Evolutionary conservation across 331 rosid species (phyloP), one percentile per base, ranked within the genome.

Genomic region (Pyrus hybrid): DNA sequence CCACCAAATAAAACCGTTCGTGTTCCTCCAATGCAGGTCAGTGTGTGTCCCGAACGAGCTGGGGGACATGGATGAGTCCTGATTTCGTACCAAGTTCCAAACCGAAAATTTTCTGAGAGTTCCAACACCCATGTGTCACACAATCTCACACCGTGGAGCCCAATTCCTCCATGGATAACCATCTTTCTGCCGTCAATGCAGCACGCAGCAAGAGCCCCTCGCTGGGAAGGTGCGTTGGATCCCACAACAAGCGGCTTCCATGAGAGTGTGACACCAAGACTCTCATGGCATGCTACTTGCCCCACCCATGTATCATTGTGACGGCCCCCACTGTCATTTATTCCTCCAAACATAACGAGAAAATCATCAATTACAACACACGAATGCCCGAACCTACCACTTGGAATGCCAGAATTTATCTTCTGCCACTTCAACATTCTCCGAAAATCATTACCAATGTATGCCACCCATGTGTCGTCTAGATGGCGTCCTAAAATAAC

Each of bases 251-350:
- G 87, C 79, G 74, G 71, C 78, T 80, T 86, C 98, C 98, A 93
- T 3, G 96, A 87, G 70, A 91, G 84, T 77, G 88, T 81, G 63
- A 88, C 35, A 16, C 82, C 72, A 25, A 77, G 84, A 28, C 76
- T 87, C 72, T 86, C 91, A 45, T 71, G 82, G 84, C 77, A 41
- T 82, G 82, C 73, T 7, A 93, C 75, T 76, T 84, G 81, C 29
- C 97, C 97, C 62, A 93, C 80, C 98, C 98, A 93, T 33, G 97
- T 85, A 63, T 93, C 98, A 3, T 90, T 93, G 80, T 90, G 95
- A 57, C 98, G 97, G 81, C 57, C 84, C 61, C 98, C 98, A 20
- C 35, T 77, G 81, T 93, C 98, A 23, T 91, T 88, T 84, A 91
- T 93, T 75, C 98, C 97, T 80, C 98, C 98, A 43, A 93, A 93